phyloP scores from a whole-genome alignment of 306 rosid genomes.

The Fagus crenata region DNA sequence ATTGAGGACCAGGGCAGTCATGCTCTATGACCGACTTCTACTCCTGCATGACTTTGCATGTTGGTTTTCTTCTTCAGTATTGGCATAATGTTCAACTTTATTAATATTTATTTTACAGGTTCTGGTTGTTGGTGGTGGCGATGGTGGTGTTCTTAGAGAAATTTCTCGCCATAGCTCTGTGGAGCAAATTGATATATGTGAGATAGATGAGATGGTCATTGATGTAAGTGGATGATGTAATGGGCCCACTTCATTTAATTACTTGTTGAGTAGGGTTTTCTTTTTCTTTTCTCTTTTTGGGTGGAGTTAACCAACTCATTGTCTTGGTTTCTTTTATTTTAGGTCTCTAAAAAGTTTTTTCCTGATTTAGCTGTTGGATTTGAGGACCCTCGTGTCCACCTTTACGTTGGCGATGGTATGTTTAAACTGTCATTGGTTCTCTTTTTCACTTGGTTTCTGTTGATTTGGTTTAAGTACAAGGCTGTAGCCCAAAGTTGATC shows the following conservation, averaged over 20 bases:
- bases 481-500: constrained; percentile 11
- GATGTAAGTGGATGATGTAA: constrained; percentile 60
- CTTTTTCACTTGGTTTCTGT: constrained; percentile 18
- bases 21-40: neutral
- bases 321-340: constrained; percentile 19
- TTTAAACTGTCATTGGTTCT: constrained; percentile 9
- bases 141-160: constrained; percentile 96
- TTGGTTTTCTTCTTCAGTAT: neutral
- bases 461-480: neutral
- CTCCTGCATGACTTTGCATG: neutral
- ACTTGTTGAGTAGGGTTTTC: neutral
- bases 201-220: constrained; percentile 97
- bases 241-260: neutral
- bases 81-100: neutral
- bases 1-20: too few species aligned
- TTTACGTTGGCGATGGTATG: constrained; percentile 86
- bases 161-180: constrained; percentile 81
- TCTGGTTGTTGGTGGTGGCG: constrained; percentile 99
- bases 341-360: constrained; percentile 85
- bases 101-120: constrained; percentile 49
- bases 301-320: constrained; percentile 24
- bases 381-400: constrained; percentile 92
- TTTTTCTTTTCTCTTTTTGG: neutral
- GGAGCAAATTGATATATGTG: constrained; percentile 90
- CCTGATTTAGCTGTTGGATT: constrained; percentile 88